phyloP scores from a whole-genome alignment of 2,329 filamentous ascomycete species.

The Curvularia hawaiiensis region DNA sequence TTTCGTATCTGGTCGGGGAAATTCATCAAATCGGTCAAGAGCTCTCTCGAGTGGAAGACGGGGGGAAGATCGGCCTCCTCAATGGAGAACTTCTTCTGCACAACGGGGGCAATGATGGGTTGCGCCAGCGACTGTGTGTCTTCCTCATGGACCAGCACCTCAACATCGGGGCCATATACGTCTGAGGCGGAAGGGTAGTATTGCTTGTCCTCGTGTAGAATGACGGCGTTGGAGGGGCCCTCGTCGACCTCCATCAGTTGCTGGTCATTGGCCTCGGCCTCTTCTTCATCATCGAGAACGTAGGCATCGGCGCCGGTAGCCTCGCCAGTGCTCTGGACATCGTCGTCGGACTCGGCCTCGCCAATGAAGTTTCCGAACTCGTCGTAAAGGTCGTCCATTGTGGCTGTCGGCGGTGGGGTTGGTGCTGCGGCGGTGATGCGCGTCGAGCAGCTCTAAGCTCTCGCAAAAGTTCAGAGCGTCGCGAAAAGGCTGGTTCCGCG shows the following conservation, averaged over 20 bases:
- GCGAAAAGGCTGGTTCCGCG: slow-evolving; percentile 20
- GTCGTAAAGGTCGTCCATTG: slow-evolving; percentile 96
- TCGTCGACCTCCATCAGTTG: slow-evolving; percentile 95
- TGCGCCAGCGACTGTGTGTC: slow-evolving; percentile 91
- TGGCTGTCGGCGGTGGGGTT: slow-evolving; percentile 26
- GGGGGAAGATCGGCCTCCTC: slow-evolving; percentile 89
- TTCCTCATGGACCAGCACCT: slow-evolving; percentile 95
- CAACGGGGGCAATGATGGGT: slow-evolving; percentile 90
- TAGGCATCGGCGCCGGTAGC: slow-evolving; percentile 80
- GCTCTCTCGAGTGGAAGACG: slow-evolving; percentile 84
- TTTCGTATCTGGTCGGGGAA: slow-evolving; percentile 95
- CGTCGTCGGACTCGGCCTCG: slow-evolving; percentile 88
- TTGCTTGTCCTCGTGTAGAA: slow-evolving; percentile 98
- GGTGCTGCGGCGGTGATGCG: slow-evolving; percentile 24
- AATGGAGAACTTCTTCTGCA: slow-evolving; percentile 94
- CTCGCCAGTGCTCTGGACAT: slow-evolving; percentile 77
- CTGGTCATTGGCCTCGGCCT: slow-evolving; percentile 63
- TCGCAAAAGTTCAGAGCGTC: slow-evolving; percentile 35
- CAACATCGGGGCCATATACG: slow-evolving; percentile 91
- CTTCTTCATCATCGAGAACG: slow-evolving; percentile 64
- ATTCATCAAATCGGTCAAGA: slow-evolving; percentile 96
- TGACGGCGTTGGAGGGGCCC: slow-evolving; percentile 92
- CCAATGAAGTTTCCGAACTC: slow-evolving; percentile 99
- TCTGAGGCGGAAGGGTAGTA: slow-evolving; percentile 99
- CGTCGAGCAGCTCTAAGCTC: slow-evolving; percentile 31